Evolutionary conservation across 352 stramenopile genomes (phyloP).

Genomic region (Plasmopara muralis): DNA sequence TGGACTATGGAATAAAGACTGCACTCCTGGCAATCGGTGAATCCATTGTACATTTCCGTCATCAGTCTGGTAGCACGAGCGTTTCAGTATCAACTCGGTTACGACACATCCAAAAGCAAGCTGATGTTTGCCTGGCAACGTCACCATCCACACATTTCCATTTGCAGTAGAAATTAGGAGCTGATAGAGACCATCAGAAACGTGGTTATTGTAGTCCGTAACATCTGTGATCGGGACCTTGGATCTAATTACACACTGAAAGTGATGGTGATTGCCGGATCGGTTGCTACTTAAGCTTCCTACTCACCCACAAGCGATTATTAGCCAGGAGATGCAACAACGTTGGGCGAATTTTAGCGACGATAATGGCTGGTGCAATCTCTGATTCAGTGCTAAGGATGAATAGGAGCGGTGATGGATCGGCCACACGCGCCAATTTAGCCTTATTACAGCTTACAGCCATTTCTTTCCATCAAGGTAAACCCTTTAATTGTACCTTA

Average conservation of each 20-base stretch:
- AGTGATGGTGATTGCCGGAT: not conserved
- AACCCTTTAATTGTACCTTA: no score
- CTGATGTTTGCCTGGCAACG: conserved; percentile 16
- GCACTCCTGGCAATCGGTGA: conserved; percentile 33
- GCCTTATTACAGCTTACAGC: not conserved
- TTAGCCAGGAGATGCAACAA: conserved; percentile 47
- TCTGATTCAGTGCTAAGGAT: conserved; percentile 23
- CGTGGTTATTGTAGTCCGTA: conserved; percentile 6
- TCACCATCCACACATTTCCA: conserved; percentile 47
- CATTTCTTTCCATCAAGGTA: no score
- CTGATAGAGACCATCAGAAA: conserved; percentile 3
- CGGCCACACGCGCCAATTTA: not conserved
- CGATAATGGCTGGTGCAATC: not conserved
- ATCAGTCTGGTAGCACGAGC: conserved; percentile 1
- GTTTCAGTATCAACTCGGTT: conserved; percentile 17
- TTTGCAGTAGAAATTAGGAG: conserved; percentile 33
- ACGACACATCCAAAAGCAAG: not conserved
- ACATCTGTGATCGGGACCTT: conserved; percentile 34
- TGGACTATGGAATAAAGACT: conserved; percentile 22
- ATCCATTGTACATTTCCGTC: conserved; percentile 14
- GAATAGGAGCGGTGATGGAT: conserved; percentile 15
- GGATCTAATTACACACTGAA: conserved; percentile 40
- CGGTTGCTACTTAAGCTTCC: not conserved
- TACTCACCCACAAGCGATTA: conserved; percentile 32
- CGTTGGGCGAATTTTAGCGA: conserved; percentile 38